phyloP scores from a whole-genome alignment of 345 rosid species.

The Turnera subulata region DNA sequence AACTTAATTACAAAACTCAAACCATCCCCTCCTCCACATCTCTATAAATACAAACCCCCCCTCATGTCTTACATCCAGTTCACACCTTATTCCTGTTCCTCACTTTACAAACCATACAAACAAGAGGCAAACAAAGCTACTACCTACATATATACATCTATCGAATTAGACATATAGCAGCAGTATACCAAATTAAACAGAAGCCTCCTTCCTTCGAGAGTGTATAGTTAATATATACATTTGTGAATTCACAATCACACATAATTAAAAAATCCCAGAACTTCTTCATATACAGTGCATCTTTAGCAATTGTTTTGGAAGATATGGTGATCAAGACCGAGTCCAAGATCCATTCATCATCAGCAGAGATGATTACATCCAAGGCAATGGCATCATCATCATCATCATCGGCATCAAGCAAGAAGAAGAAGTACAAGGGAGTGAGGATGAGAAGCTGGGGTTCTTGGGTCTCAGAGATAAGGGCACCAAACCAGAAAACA shows the following conservation, averaged over 20 bases:
- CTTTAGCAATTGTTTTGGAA: background rate
- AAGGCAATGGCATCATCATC: slow-evolving; percentile 8
- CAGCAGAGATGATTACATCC: slow-evolving; percentile 32
- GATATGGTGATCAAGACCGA: slow-evolving; percentile 60
- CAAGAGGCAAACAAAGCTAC: background rate
- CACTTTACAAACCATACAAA: slow-evolving; percentile 2
- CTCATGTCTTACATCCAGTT: slow-evolving; percentile 13
- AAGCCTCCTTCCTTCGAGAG: background rate
- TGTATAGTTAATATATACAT: background rate
- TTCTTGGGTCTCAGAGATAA: slow-evolving; percentile 94
- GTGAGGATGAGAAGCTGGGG: slow-evolving; percentile 99
- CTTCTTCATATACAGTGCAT: background rate
- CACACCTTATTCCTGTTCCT: slow-evolving; percentile 2
- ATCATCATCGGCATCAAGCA: slow-evolving; percentile 23
- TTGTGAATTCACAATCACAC: background rate
- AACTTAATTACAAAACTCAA: background rate
- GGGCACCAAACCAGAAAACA: slow-evolving; percentile 94
- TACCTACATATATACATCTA: background rate
- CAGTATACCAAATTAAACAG: background rate
- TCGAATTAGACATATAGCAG: background rate
- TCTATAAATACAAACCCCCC: slow-evolving; percentile 33
- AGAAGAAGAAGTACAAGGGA: slow-evolving; percentile 75
- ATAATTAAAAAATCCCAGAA: too few relatives aligned
- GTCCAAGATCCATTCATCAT: slow-evolving; percentile 32
- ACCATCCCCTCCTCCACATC: background rate